Evolutionary conservation across 768 basidiomycete genomes (phyloP).

Genomic region (Suillus cothurnatus): DNA sequence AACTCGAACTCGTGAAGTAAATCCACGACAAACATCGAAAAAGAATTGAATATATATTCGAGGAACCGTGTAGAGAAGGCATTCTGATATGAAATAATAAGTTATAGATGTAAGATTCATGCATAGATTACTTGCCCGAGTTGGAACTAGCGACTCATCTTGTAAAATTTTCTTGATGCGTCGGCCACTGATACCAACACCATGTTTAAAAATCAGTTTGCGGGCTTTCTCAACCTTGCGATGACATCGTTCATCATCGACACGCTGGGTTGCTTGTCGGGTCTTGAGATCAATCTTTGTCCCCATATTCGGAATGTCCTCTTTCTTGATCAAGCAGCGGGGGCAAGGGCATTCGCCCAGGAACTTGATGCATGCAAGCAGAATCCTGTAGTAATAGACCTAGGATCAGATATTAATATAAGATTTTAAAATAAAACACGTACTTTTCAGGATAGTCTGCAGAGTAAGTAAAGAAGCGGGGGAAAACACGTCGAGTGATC

Average conservation of each 20-base stretch:
- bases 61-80: slow-evolving; percentile 32
- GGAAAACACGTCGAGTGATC: slow-evolving; percentile 16
- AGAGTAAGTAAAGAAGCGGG: slow-evolving; percentile 22
- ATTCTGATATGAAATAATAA: slow-evolving; percentile 28
- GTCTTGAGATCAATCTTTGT: slow-evolving; percentile 8
- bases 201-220: background rate
- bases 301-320: slow-evolving; percentile 17
- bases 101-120: too few relatives aligned
- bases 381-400: slow-evolving; percentile 12
- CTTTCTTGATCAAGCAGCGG: slow-evolving; percentile 22
- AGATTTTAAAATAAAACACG: background rate
- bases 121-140: slow-evolving; percentile 3
- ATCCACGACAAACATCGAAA: slow-evolving; percentile 18
- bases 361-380: slow-evolving; percentile 25
- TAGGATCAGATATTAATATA: background rate
- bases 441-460: slow-evolving; percentile 31
- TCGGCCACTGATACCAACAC: background rate
- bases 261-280: background rate
- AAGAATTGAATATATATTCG: slow-evolving; percentile 18
- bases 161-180: slow-evolving; percentile 9
- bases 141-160: slow-evolving; percentile 18
- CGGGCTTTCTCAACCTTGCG: background rate
- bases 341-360: slow-evolving; percentile 30
- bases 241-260: slow-evolving; percentile 5
- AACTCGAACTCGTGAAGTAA: slow-evolving; percentile 29